Conservation (phyloP, 768 basidiomycete genomes). For the Trametes maxima region DNA sequence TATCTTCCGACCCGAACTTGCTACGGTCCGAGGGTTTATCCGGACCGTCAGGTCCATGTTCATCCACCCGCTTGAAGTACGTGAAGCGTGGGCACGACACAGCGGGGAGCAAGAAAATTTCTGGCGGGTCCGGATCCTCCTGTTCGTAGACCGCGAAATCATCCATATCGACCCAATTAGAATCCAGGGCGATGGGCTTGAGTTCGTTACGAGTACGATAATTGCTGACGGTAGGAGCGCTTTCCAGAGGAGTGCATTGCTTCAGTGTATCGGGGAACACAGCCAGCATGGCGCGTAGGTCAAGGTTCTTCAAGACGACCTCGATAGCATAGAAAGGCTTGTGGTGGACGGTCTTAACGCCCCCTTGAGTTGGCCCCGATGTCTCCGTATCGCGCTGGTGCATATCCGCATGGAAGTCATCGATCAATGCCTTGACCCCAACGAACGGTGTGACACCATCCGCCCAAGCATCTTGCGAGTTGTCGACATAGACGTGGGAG, state of each 20-base stretch:
- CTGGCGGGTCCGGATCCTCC: conserved; percentile 59
- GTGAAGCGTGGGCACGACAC: conserved; percentile 82
- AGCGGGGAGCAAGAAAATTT: conserved; percentile 68
- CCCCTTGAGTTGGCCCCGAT: conserved; percentile 55
- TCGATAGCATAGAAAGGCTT: conserved; percentile 91
- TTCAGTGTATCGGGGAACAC: conserved; percentile 76
- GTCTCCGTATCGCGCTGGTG: conserved; percentile 91
- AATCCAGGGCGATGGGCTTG: conserved; percentile 44
- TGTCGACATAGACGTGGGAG: conserved; percentile 85
- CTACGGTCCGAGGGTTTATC: conserved; percentile 48
- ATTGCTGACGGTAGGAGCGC: conserved; percentile 48
- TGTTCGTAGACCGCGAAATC: conserved; percentile 76
- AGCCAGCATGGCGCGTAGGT: conserved; percentile 78
- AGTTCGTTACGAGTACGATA: conserved; percentile 52
- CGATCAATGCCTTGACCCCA: conserved; percentile 83
- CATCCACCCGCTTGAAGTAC: conserved; percentile 62
- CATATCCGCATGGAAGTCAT: conserved; percentile 84
- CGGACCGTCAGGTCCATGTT: conserved; percentile 42
- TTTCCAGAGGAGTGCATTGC: conserved; percentile 45
- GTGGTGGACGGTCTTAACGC: conserved; percentile 62
- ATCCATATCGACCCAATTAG: conserved; percentile 73
- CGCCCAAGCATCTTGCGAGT: conserved; percentile 77
- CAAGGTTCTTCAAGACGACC: conserved; percentile 73
- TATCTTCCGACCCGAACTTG: conserved; percentile 86
- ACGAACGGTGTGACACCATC: conserved; percentile 79